Evolutionary conservation across 2,329 filamentous ascomycete genomes (phyloP).

Genomic region (Myotisia sp.): DNA sequence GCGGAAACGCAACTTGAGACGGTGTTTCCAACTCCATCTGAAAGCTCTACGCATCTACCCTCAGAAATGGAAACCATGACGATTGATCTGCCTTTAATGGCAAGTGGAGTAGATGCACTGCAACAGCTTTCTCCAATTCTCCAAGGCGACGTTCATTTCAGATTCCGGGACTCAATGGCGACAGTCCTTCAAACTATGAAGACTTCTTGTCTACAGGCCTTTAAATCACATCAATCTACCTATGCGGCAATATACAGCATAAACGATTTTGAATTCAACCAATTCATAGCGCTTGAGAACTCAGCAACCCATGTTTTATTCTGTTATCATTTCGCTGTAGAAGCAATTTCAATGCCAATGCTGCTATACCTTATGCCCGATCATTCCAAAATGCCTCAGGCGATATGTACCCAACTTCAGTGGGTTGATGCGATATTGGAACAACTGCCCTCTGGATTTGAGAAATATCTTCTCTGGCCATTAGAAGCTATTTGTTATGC

Average conservation of each 20-base stretch:
- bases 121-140: neutral
- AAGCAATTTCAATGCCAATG: conserved; percentile 1
- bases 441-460: conserved; percentile 1
- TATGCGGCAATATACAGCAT: conserved; percentile 2
- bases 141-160: neutral
- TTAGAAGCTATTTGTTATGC: neutral
- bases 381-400: neutral
- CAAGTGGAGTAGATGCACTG: conserved; percentile 1
- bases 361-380: neutral
- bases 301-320: neutral
- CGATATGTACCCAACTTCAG: conserved; percentile 2
- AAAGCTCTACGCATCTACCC: neutral
- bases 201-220: neutral
- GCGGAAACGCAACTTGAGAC: too few relatives aligned
- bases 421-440: conserved; percentile 2
- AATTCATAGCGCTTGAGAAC: conserved; percentile 1
- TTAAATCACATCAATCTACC: neutral
- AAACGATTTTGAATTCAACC: neutral
- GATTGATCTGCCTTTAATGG: neutral
- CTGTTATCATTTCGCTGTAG: neutral
- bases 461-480: conserved; percentile 1
- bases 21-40: too few relatives aligned
- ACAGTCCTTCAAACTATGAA: neutral
- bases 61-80: neutral
- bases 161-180: neutral